phyloP scores from a whole-genome alignment of 2,329 filamentous ascomycete species.

The Microcera coccophila region DNA sequence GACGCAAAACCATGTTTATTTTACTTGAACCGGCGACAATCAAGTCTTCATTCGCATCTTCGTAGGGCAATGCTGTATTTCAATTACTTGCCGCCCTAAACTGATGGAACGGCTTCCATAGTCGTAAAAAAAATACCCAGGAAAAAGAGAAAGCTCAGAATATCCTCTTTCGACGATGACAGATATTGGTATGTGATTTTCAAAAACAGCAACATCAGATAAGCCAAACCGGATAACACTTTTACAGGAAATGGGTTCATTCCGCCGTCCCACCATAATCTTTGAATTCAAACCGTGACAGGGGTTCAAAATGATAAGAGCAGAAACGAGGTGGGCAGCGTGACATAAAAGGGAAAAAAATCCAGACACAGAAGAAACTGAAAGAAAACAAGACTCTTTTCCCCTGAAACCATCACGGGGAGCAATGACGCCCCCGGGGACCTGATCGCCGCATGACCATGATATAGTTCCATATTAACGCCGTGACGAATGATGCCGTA shows the following conservation, averaged over 20 bases:
- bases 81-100: not conserved
- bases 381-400: conserved; percentile 28
- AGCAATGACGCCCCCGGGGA: conserved; percentile 28
- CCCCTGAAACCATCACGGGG: conserved; percentile 30
- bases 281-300: conserved; percentile 1
- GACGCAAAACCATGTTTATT: too few species aligned
- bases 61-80: not conserved
- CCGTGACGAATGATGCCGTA: conserved; percentile 39
- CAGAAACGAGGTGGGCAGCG: too few species aligned
- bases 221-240: conserved; percentile 10
- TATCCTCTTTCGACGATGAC: conserved; percentile 14
- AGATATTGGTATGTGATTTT: conserved; percentile 29
- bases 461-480: conserved; percentile 40
- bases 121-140: not conserved
- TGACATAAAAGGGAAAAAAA: conserved; percentile 5
- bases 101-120: not conserved
- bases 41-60: too few species aligned
- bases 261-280: conserved; percentile 8
- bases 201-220: conserved; percentile 11
- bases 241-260: conserved; percentile 15
- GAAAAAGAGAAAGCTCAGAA: conserved; percentile 2
- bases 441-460: conserved; percentile 39
- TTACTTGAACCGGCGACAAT: too few species aligned
- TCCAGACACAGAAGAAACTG: conserved; percentile 11
- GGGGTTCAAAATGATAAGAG: conserved; percentile 4